A percentile compares a stretch with the other conserved stretches of the same genome.
These are phyloP conservation scores for Sonneratia alba DNA, from an alignment of 345 rosid species.

Conservation along the genomic window DNA sequence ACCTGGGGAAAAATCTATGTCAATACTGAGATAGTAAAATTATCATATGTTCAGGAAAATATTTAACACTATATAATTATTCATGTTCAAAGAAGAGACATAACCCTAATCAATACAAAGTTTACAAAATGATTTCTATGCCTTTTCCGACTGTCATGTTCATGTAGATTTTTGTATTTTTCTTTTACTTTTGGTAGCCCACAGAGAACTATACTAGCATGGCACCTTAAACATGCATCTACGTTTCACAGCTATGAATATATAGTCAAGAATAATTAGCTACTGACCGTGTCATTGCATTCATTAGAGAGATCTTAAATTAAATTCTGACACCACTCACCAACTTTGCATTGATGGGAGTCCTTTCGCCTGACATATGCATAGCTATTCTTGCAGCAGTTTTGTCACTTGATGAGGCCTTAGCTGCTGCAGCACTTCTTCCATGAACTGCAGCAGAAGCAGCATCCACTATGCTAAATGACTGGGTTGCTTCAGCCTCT, in stretches of 20 bases:
- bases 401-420: slow-evolving; percentile 69
- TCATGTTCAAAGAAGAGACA: not conserved
- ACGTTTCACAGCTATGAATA: not conserved
- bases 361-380: slow-evolving; percentile 97
- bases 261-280: not conserved
- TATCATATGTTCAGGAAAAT: not conserved
- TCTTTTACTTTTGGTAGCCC: not conserved
- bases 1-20: slow-evolving; percentile 37
- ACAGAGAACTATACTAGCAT: not conserved
- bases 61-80: not conserved
- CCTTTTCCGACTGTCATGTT: not conserved
- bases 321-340: slow-evolving; percentile 27
- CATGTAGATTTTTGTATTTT: not conserved
- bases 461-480: slow-evolving; percentile 83
- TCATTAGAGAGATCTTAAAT: slow-evolving; percentile 1
- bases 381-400: slow-evolving; percentile 87
- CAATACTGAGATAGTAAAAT: not conserved
- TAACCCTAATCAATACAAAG: not conserved
- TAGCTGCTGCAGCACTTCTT: slow-evolving; percentile 90
- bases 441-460: slow-evolving; percentile 97
- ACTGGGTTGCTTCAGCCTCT: slow-evolving; percentile 32
- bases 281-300: not conserved
- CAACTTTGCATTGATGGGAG: slow-evolving; percentile 74
- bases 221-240: not conserved
- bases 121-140: not conserved